phyloP scores from a whole-genome alignment of 257 asterid species.

The Pogostemon cablin region DNA sequence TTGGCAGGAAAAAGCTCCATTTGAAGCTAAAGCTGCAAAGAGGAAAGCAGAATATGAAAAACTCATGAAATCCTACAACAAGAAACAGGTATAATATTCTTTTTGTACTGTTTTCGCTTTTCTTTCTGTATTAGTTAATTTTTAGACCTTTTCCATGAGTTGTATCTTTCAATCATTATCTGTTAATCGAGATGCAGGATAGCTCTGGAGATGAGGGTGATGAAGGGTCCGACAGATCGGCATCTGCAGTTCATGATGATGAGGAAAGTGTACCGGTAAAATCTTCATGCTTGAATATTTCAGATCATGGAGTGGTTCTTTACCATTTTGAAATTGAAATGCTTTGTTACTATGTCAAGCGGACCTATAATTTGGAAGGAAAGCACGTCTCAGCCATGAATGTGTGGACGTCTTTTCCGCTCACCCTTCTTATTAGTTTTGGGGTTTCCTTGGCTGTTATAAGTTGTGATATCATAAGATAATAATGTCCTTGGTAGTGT shows the following conservation, averaged over 20 bases:
- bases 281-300: slow-evolving; percentile 2
- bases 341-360: slow-evolving; percentile 1
- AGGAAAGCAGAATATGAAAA: slow-evolving; percentile 78
- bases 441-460: neutral
- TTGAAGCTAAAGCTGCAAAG: slow-evolving; percentile 93
- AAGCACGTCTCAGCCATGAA: neutral
- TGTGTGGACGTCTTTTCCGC: neutral
- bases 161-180: slow-evolving; percentile 14
- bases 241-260: slow-evolving; percentile 69
- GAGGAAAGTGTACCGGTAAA: slow-evolving; percentile 76
- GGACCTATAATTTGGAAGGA: neutral
- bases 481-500: neutral
- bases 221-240: slow-evolving; percentile 73
- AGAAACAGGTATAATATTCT: slow-evolving; percentile 61
- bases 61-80: slow-evolving; percentile 82
- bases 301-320: neutral
- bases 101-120: neutral
- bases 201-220: slow-evolving; percentile 85
- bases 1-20: slow-evolving; percentile 92
- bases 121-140: neutral
- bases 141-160: neutral
- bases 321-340: neutral
- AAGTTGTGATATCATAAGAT: neutral
- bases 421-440: neutral
- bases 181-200: slow-evolving; percentile 51